These are phyloP conservation scores for Purpureocillium takamizusanense DNA, from an alignment of 2,329 filamentous ascomycete genomes.

Conservation along the genomic window DNA sequence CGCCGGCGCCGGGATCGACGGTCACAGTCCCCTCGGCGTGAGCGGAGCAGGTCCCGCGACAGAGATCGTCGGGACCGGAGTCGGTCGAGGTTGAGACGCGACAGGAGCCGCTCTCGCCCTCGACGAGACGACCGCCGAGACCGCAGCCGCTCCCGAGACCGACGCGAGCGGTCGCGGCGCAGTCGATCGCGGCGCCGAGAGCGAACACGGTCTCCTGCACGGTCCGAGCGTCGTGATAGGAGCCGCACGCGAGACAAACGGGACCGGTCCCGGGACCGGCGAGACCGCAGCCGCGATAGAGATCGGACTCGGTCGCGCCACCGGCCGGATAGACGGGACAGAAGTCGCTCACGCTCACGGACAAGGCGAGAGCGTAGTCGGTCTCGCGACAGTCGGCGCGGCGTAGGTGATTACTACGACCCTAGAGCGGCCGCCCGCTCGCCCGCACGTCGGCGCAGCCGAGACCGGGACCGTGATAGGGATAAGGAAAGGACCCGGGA, in stretches of 20 bases:
- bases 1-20: slow-evolving; percentile 24
- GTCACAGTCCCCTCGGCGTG: slow-evolving; percentile 28
- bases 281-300: slow-evolving; percentile 15
- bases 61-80: slow-evolving; percentile 11
- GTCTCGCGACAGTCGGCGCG: slow-evolving; percentile 12
- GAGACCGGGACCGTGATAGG: slow-evolving; percentile 14
- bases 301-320: slow-evolving; percentile 6
- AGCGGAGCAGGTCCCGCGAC: slow-evolving; percentile 21
- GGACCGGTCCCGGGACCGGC: neutral
- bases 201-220: slow-evolving; percentile 18
- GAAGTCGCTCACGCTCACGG: slow-evolving; percentile 9
- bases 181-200: slow-evolving; percentile 13
- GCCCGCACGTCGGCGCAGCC: slow-evolving; percentile 14
- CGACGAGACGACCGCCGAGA: slow-evolving; percentile 19
- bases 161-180: neutral
- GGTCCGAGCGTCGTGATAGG: slow-evolving; percentile 23
- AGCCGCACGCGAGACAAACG: slow-evolving; percentile 9
- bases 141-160: slow-evolving; percentile 20
- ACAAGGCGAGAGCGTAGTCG: slow-evolving; percentile 9
- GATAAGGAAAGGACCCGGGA: slow-evolving; percentile 14
- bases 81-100: neutral
- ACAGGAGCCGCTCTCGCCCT: slow-evolving; percentile 17
- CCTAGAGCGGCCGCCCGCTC: slow-evolving; percentile 11
- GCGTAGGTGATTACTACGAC: slow-evolving; percentile 11
- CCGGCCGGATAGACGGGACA: neutral